These are phyloP conservation scores for Jaenimonas drosophilae DNA, from an alignment of 208 protist genomes.

Conservation along the genomic window DNA sequence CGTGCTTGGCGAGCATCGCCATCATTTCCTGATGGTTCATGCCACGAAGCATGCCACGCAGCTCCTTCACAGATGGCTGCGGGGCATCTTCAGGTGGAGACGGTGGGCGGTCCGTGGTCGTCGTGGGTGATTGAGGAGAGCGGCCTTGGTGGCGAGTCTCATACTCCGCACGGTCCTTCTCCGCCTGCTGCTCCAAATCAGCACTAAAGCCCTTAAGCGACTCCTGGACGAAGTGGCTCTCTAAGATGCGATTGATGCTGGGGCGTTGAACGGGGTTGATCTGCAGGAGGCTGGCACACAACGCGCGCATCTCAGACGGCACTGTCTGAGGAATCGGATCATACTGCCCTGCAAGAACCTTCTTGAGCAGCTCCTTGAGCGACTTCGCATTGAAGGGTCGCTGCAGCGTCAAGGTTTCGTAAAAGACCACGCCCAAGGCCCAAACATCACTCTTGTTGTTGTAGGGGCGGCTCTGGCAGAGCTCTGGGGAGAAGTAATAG, in stretches of 20 bases:
- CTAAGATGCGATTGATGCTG: constrained; percentile 85
- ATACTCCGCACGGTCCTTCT: constrained; percentile 73
- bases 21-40: constrained; percentile 82
- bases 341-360: constrained; percentile 82
- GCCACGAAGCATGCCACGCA: constrained; percentile 83
- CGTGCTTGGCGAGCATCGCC: constrained; percentile 71
- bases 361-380: constrained; percentile 87
- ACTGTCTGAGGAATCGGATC: constrained; percentile 74
- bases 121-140: constrained; percentile 7
- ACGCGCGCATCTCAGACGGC: constrained; percentile 63
- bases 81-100: constrained; percentile 13
- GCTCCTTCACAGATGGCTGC: constrained; percentile 70
- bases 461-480: constrained; percentile 92
- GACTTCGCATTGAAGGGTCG: constrained; percentile 84
- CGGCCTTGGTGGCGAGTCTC: constrained; percentile 34
- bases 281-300: constrained; percentile 77
- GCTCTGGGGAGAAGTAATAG: constrained; percentile 95
- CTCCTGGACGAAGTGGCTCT: constrained; percentile 77
- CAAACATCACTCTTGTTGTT: constrained; percentile 93
- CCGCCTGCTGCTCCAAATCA: constrained; percentile 75
- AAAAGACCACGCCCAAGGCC: constrained; percentile 88
- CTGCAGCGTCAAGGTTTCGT: constrained; percentile 85
- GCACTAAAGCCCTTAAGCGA: constrained; percentile 69
- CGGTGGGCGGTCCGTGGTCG: constrained; percentile 1
- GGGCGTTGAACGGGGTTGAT: constrained; percentile 71